These are phyloP conservation scores for Leptodontidium sp. DNA, from an alignment of 2,329 filamentous ascomycete genomes.

Conservation along the genomic window DNA sequence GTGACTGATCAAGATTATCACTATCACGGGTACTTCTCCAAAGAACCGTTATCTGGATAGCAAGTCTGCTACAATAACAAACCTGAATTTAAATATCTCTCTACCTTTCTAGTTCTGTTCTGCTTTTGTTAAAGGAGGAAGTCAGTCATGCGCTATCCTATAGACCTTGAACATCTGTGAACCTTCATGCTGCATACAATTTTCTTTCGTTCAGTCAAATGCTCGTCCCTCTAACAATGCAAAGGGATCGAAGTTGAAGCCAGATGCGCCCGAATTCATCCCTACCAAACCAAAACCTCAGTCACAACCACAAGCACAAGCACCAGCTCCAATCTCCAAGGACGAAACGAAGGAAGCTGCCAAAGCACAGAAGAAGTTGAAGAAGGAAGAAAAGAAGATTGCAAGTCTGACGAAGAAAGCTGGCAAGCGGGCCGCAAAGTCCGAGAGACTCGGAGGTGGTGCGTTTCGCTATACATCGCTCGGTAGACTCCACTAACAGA, in stretches of 20 bases:
- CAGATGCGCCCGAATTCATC: slow-evolving; percentile 53
- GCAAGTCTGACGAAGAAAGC: slow-evolving; percentile 36
- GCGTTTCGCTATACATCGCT: neutral
- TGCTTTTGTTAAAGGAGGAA: neutral
- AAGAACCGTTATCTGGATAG: slow-evolving; percentile 18
- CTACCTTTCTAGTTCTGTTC: neutral
- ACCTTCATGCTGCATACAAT: neutral
- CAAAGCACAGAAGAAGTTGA: slow-evolving; percentile 36
- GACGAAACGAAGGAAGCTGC: slow-evolving; percentile 31
- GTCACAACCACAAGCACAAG: neutral
- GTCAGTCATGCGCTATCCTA: neutral
- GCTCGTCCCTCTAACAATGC: slow-evolving; percentile 24
- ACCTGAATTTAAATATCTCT: neutral
- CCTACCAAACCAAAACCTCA: slow-evolving; percentile 36
- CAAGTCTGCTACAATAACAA: slow-evolving; percentile 32
- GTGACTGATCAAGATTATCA: slow-evolving; percentile 30
- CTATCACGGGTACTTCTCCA: neutral
- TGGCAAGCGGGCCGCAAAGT: slow-evolving; percentile 33
- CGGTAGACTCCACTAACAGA: slow-evolving; percentile 3
- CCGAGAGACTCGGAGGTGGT: slow-evolving; percentile 22
- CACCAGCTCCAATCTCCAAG: slow-evolving; percentile 25
- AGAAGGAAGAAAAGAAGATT: slow-evolving; percentile 37
- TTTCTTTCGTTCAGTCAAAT: neutral
- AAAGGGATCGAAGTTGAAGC: slow-evolving; percentile 47
- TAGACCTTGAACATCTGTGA: neutral